A percentile compares a stretch with the other conserved stretches of the same genome.
These are phyloP conservation scores for Trichosanthes cucumerina DNA, from an alignment of 306 rosid genomes.

Conservation along the genomic window DNA sequence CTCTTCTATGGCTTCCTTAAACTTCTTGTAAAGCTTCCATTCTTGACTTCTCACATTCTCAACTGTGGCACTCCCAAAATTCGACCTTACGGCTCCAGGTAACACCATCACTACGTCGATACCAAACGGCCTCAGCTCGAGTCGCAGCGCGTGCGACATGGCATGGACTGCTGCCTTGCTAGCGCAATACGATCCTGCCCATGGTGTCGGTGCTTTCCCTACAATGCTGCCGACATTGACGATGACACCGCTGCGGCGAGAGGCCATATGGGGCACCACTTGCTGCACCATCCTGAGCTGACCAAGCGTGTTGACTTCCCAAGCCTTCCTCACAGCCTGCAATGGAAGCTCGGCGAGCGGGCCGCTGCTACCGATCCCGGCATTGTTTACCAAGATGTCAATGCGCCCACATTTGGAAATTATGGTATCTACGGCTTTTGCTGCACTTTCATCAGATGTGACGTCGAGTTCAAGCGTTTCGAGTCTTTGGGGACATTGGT, in stretches of 20 bases:
- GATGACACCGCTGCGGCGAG: slow-evolving; percentile 38
- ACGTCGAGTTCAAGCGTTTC: slow-evolving; percentile 58
- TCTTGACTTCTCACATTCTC: slow-evolving; percentile 26
- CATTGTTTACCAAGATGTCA: slow-evolving; percentile 59
- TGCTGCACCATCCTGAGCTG: slow-evolving; percentile 63
- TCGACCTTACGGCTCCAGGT: slow-evolving; percentile 71
- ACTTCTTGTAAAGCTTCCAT: slow-evolving; percentile 59
- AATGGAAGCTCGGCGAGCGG: slow-evolving; percentile 73
- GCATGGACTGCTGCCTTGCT: slow-evolving; percentile 63
- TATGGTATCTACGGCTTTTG: slow-evolving; percentile 28
- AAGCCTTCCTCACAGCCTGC: slow-evolving; percentile 36
- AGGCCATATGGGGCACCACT: slow-evolving; percentile 72
- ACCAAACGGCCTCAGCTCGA: slow-evolving; percentile 66
- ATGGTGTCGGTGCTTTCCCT: slow-evolving; percentile 59
- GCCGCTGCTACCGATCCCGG: slow-evolving; percentile 63
- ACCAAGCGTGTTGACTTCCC: slow-evolving; percentile 72
- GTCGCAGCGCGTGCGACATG: slow-evolving; percentile 45
- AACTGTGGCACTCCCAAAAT: slow-evolving; percentile 45
- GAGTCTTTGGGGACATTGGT: slow-evolving; percentile 27
- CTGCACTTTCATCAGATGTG: slow-evolving; percentile 45
- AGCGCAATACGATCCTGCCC: slow-evolving; percentile 79
- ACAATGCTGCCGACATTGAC: slow-evolving; percentile 70
- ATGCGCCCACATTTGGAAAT: slow-evolving; percentile 45
- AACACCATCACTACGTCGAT: slow-evolving; percentile 53
- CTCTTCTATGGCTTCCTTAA: slow-evolving; percentile 45